Percentiles rank a stretch among this genome's conserved stretches.
These are phyloP conservation scores for Neurospora sp. DNA, from an alignment of 495 filamentous ascomycete genomes.

Conservation along the genomic window DNA sequence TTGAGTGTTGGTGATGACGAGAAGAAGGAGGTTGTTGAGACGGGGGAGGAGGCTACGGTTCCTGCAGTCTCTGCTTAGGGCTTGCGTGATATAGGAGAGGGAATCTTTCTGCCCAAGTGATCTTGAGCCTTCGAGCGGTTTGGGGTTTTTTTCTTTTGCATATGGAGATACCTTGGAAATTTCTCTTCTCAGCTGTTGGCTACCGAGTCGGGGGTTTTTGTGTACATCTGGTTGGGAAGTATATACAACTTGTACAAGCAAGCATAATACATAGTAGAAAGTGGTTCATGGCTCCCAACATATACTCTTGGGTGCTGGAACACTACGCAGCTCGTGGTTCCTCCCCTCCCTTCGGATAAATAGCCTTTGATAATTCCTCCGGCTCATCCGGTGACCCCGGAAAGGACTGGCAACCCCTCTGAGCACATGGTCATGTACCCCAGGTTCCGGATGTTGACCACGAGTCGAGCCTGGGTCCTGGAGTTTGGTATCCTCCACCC, in stretches of 20 bases:
- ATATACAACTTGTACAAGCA: neutral
- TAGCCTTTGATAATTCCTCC: neutral
- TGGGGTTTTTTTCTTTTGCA: slow-evolving; percentile 32
- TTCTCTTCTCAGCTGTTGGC: neutral
- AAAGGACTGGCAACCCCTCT: neutral
- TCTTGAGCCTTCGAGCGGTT: slow-evolving; percentile 47
- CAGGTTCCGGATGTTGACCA: neutral
- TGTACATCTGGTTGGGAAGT: neutral
- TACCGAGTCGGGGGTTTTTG: neutral
- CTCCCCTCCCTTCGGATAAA: too few relatives aligned
- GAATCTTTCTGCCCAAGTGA: slow-evolving; percentile 12
- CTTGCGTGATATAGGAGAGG: neutral
- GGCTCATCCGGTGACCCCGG: neutral
- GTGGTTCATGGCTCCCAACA: neutral
- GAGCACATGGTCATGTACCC: neutral
- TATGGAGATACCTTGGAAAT: neutral
- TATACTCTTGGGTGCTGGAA: too few relatives aligned
- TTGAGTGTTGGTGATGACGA: neutral
- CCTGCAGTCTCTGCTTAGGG: neutral
- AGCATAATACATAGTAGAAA: neutral
- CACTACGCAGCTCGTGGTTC: too few relatives aligned
- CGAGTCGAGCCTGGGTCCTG: neutral
- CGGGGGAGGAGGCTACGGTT: slow-evolving; percentile 3
- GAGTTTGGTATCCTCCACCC: neutral
- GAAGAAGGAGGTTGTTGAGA: slow-evolving; percentile 14